A percentile compares a stretch with the other conserved stretches of the same genome.
phyloP scores from a whole-genome alignment of 1,139 yeast species.

The Hemisphaericaspora xylofermentans region DNA sequence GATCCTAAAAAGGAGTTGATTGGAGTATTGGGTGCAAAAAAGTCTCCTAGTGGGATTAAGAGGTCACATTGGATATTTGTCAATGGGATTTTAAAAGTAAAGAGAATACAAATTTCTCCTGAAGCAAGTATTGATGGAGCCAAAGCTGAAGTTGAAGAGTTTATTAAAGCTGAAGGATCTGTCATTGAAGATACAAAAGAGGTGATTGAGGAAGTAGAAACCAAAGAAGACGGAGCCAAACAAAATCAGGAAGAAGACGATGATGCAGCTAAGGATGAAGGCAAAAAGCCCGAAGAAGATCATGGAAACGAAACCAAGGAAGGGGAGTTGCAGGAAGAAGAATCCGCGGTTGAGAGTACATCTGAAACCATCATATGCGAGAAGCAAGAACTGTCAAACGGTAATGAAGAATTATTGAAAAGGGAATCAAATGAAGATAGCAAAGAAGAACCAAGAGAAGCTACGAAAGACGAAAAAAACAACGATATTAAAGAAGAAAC shows the following conservation, averaged over 20 bases:
- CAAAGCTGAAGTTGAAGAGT: constrained; percentile 48
- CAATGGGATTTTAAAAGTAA: constrained; percentile 68
- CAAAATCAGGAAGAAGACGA: constrained; percentile 2
- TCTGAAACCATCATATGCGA: too few species aligned
- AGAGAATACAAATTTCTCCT: constrained; percentile 72
- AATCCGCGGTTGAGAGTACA: too few species aligned
- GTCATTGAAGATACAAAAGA: constrained; percentile 14
- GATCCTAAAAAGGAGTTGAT: constrained; percentile 75
- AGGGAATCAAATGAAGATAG: constrained; percentile 10
- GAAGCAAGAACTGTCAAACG: too few species aligned
- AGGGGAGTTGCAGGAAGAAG: constrained; percentile 15
- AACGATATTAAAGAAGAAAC: neutral
- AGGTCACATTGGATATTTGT: constrained; percentile 90
- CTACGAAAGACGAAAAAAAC: neutral
- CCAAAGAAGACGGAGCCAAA: constrained; percentile 10
- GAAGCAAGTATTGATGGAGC: constrained; percentile 71
- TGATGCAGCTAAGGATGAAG: constrained; percentile 6
- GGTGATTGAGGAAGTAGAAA: constrained; percentile 9
- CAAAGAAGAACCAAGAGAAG: constrained; percentile 3
- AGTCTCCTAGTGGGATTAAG: constrained; percentile 70
- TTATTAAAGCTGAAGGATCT: constrained; percentile 17
- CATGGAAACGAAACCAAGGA: constrained; percentile 3
- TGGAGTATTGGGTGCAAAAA: constrained; percentile 78
- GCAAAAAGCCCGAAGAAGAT: constrained; percentile 5
- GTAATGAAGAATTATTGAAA: constrained; percentile 10